Conservation (phyloP, 2,329 filamentous ascomycete species). For the Lasiodiplodia citricola region DNA sequence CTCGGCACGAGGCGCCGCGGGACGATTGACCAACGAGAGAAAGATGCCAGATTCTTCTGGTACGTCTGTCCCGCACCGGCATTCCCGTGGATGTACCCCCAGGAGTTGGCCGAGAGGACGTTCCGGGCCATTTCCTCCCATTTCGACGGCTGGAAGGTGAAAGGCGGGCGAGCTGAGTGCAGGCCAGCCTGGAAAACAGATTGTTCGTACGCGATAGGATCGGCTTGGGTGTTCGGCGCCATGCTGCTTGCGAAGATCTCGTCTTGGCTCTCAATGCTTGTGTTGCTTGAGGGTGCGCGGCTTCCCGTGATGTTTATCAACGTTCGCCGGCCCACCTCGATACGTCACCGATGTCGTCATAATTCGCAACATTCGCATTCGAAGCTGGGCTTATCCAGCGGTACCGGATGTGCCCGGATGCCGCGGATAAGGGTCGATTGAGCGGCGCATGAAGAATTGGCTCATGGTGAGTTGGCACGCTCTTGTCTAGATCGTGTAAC, state of each 20-base stretch:
- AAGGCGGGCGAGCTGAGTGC: constrained; percentile 38
- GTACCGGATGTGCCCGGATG: background rate
- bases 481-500: background rate
- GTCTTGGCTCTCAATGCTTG: background rate
- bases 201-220: constrained; percentile 35
- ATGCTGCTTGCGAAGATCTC: background rate
- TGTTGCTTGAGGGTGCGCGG: background rate
- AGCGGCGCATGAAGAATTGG: background rate
- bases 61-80: constrained; percentile 41
- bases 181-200: constrained; percentile 41
- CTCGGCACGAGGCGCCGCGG: constrained; percentile 27
- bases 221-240: background rate
- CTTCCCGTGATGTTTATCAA: background rate
- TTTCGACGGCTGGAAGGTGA: constrained; percentile 41
- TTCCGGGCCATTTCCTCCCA: constrained; percentile 37
- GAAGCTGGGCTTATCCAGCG: background rate
- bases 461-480: background rate
- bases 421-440: background rate
- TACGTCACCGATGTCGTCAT: constrained; percentile 20
- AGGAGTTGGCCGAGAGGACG: constrained; percentile 38
- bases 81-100: constrained; percentile 43
- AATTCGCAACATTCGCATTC: background rate
- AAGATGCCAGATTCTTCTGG: constrained; percentile 37
- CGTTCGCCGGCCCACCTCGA: background rate
- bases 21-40: constrained; percentile 35